A percentile compares a stretch with the other conserved stretches of the same genome.
These are phyloP conservation scores for Linum usitatissimum DNA, from an alignment of 345 rosid species.

Conservation along the genomic window DNA sequence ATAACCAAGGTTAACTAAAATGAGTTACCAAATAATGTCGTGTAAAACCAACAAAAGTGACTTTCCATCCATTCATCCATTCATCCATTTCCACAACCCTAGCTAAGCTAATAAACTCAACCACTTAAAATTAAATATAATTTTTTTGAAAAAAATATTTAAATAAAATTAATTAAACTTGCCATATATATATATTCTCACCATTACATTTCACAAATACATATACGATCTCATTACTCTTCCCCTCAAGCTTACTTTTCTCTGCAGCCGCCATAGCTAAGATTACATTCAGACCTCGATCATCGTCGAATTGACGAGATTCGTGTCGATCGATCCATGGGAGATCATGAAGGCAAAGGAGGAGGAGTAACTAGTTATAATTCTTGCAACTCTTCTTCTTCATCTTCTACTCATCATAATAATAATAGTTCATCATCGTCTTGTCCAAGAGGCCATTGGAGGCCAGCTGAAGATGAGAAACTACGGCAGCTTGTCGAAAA, in stretches of 20 bases:
- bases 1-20: not conserved
- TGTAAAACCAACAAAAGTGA: slow-evolving; percentile 73
- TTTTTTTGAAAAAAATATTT: too few species aligned
- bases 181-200: not conserved
- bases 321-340: slow-evolving; percentile 12
- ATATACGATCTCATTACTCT: slow-evolving; percentile 5
- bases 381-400: not conserved
- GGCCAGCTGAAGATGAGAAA: slow-evolving; percentile 62
- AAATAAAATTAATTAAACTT: too few species aligned
- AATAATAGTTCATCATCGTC: not conserved
- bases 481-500: slow-evolving; percentile 52
- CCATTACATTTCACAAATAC: slow-evolving; percentile 7
- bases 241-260: slow-evolving; percentile 19
- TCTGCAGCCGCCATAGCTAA: slow-evolving; percentile 23
- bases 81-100: slow-evolving; percentile 27
- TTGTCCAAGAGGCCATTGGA: slow-evolving; percentile 65
- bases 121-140: not conserved
- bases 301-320: not conserved
- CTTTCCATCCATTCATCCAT: slow-evolving; percentile 32
- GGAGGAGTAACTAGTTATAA: too few species aligned
- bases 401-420: not conserved
- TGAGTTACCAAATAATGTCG: slow-evolving; percentile 36
- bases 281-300: slow-evolving; percentile 7
- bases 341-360: not conserved
- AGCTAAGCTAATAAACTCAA: slow-evolving; percentile 31